Percentiles rank a stretch among this genome's conserved stretches.
These are phyloP conservation scores for Waltergamsia citrina DNA, from an alignment of 2,329 filamentous ascomycete genomes.

Conservation along the genomic window DNA sequence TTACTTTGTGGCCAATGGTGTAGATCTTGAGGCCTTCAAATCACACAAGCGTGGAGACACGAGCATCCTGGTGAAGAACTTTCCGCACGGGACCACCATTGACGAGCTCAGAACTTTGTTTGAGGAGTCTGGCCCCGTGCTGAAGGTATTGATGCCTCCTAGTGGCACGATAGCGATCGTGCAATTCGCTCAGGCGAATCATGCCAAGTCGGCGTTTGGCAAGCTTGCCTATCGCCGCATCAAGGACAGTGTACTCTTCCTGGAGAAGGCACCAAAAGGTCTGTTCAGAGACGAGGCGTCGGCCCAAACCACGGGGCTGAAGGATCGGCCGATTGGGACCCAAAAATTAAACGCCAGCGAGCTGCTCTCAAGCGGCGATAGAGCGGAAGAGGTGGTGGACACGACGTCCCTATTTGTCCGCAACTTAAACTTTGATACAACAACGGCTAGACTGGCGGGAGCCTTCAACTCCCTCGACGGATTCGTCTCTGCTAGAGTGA, in stretches of 20 bases:
- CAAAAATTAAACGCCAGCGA: constrained; percentile 58
- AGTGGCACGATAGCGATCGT: constrained; percentile 90
- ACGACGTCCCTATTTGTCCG: constrained; percentile 82
- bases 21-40: constrained; percentile 89
- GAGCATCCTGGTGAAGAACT: constrained; percentile 89
- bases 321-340: neutral
- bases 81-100: constrained; percentile 70
- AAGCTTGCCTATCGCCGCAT: constrained; percentile 82
- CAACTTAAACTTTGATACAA: constrained; percentile 89
- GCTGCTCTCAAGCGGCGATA: constrained; percentile 50
- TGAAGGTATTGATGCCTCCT: constrained; percentile 82
- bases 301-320: neutral
- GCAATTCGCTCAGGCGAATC: constrained; percentile 69
- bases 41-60: constrained; percentile 74
- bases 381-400: constrained; percentile 45
- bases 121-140: constrained; percentile 74
- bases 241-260: constrained; percentile 81
- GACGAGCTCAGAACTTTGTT: constrained; percentile 76
- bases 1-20: constrained; percentile 80
- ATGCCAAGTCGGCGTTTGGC: constrained; percentile 77
- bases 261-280: constrained; percentile 86
- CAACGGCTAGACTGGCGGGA: constrained; percentile 64
- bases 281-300: constrained; percentile 44
- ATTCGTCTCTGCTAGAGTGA: constrained; percentile 82
- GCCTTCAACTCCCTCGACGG: constrained; percentile 75